phyloP scores from a whole-genome alignment of 1,284 basidiomycete species.

The Ganoderma boninense region DNA sequence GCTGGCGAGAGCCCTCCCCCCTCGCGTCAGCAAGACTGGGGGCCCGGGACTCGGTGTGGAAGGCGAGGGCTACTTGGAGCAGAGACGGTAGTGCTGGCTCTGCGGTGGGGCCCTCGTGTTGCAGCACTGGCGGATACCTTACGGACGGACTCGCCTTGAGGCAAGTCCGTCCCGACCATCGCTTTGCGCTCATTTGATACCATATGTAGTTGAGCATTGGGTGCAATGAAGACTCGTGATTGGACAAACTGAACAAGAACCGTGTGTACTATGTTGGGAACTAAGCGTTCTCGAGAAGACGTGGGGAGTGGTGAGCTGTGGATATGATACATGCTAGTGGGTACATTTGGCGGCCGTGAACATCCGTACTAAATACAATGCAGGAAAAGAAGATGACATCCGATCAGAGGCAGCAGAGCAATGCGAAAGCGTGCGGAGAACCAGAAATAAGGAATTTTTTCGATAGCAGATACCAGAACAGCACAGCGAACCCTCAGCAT shows the following conservation, averaged over 20 bases:
- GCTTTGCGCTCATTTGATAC: neutral
- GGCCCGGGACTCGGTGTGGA: neutral
- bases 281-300: neutral
- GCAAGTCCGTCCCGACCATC: neutral
- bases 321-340: neutral
- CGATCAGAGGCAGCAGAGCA: neutral
- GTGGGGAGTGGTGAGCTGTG: neutral
- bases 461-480: too few species aligned
- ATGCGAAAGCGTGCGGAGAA: neutral
- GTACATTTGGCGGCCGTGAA: neutral
- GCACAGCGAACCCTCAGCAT: too few species aligned
- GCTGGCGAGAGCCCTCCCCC: neutral
- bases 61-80: neutral
- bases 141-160: neutral
- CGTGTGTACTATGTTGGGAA: neutral
- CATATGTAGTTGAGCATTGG: neutral
- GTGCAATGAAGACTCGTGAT: neutral
- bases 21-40: neutral
- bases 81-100: neutral
- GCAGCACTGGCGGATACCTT: neutral
- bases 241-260: neutral
- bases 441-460: too few species aligned
- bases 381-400: neutral
- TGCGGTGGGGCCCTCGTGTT: neutral
- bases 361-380: neutral